Percentiles rank a stretch among this genome's conserved stretches.
Evolutionary conservation across 768 basidiomycete genomes (phyloP).

Genomic region (Tulasnella sp.): DNA sequence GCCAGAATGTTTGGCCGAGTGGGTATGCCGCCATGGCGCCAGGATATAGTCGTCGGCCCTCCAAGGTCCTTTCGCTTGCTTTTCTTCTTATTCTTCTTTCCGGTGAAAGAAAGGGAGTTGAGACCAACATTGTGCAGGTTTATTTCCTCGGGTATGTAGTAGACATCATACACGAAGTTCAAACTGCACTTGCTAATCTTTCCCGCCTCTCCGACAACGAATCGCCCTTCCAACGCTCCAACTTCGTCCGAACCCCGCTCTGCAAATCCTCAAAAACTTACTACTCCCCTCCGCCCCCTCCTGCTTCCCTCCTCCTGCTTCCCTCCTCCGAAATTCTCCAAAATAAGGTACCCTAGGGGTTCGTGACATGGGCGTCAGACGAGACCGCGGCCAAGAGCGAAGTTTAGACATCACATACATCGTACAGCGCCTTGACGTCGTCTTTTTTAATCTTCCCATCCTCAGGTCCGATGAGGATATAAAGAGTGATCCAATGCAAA

Average conservation of each 20-base stretch:
- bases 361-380: not conserved
- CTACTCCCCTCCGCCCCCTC: not conserved
- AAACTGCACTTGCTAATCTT: no score
- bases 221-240: not conserved
- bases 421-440: not conserved
- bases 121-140: no score
- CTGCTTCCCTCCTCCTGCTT: not conserved
- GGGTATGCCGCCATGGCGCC: no score
- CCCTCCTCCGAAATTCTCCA: not conserved
- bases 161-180: no score
- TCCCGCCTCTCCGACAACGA: no score
- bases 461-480: conserved; percentile 21
- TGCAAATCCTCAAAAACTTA: not conserved
- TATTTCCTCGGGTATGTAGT: no score
- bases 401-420: conserved; percentile 5
- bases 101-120: no score
- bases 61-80: no score
- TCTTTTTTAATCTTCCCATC: conserved; percentile 24
- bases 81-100: no score
- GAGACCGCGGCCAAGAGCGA: no score
- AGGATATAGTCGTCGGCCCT: no score
- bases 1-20: no score
- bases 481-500: conserved; percentile 14
- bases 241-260: not conserved
- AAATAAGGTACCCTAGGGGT: not conserved